Percentiles rank a stretch among this genome's conserved stretches.
Conservation (phyloP, 2,329 filamentous ascomycete genomes). For the Chrysoporthe cubensis region DNA sequence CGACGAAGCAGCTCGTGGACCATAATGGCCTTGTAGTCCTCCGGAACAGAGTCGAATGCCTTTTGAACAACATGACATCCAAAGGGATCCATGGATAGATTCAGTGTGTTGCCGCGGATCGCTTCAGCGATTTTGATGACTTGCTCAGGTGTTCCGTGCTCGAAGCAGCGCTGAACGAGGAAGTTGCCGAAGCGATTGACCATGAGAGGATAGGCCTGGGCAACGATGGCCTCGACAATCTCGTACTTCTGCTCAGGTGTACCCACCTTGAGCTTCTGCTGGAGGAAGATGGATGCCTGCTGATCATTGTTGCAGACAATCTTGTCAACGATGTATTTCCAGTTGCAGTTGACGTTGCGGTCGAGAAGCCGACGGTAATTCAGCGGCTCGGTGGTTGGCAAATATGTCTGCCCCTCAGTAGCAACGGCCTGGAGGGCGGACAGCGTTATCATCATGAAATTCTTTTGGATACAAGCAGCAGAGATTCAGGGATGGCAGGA, state of each 20-base stretch:
- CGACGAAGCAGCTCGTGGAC: constrained; percentile 95
- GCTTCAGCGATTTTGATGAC: constrained; percentile 92
- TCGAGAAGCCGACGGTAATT: constrained; percentile 96
- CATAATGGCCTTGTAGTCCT: constrained; percentile 98
- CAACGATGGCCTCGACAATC: constrained; percentile 94
- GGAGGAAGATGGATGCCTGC: constrained; percentile 97
- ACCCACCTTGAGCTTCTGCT: constrained; percentile 98
- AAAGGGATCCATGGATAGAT: constrained; percentile 96
- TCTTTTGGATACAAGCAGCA: constrained; percentile 18
- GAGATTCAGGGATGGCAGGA: background rate
- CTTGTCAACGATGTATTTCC: constrained; percentile 99
- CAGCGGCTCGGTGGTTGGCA: constrained; percentile 86
- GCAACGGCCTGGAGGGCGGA: constrained; percentile 46
- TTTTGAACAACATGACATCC: constrained; percentile 98
- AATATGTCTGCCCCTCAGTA: constrained; percentile 72
- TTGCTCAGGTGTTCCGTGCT: constrained; percentile 94
- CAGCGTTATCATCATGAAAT: constrained; percentile 30
- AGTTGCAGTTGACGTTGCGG: constrained; percentile 95
- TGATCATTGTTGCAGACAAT: constrained; percentile 99
- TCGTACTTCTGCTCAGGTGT: constrained; percentile 95
- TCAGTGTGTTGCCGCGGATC: constrained; percentile 92
- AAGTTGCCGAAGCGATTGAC: constrained; percentile 99
- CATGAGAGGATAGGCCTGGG: constrained; percentile 94
- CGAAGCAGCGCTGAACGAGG: constrained; percentile 96
- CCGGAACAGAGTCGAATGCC: constrained; percentile 95